A percentile compares a stretch with the other conserved stretches of the same genome.
These are phyloP conservation scores for Flaveria trinervia DNA, from an alignment of 129 eudicot genomes.

Conservation along the genomic window DNA sequence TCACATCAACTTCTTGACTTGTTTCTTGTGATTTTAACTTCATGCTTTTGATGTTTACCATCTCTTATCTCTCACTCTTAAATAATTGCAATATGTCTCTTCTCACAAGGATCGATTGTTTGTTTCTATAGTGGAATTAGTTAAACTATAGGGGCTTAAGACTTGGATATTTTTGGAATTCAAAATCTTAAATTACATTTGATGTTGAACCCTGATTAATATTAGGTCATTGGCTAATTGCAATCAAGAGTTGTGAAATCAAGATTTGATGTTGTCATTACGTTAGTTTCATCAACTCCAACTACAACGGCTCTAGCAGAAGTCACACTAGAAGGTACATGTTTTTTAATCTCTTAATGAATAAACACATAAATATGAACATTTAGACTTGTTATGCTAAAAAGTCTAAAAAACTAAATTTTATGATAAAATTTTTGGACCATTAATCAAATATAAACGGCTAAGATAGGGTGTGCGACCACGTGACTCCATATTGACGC, in stretches of 20 bases:
- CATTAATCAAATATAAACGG: no score
- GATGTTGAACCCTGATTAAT: neutral
- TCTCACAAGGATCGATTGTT: conserved; percentile 30
- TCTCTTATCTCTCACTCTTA: conserved; percentile 18
- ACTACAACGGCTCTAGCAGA: neutral
- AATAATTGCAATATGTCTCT: conserved; percentile 28
- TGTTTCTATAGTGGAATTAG: neutral
- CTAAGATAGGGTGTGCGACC: no score
- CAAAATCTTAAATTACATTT: neutral
- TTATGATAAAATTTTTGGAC: no score
- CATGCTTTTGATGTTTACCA: conserved; percentile 32
- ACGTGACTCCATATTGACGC: no score
- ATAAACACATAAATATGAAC: neutral
- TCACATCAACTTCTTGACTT: conserved; percentile 35
- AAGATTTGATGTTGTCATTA: no score
- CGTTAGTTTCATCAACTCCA: neutral
- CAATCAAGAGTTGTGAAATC: no score
- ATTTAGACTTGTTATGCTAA: no score
- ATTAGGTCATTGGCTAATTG: neutral
- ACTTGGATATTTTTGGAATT: neutral
- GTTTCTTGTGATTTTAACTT: conserved; percentile 42
- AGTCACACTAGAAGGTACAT: neutral
- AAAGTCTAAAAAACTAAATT: no score
- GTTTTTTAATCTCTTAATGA: neutral
- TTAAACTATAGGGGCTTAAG: neutral